A percentile compares a stretch with the other conserved stretches of the same genome.
phyloP scores from a whole-genome alignment of 805 yeast species.

The Myxozyma melibiosi region DNA sequence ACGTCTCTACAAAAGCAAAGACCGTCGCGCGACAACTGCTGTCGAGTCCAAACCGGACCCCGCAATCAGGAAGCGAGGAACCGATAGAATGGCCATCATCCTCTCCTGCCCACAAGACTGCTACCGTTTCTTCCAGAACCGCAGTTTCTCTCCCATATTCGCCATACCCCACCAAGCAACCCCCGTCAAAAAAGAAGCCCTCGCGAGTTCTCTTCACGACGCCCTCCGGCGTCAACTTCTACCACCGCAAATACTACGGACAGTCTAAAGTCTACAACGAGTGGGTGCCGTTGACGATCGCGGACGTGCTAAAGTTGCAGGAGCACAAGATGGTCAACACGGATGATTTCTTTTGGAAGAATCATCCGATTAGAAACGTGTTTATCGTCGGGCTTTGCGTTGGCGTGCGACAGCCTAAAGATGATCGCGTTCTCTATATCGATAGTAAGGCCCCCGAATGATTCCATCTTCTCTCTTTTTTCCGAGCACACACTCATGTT shows the following conservation, averaged over 20 bases:
- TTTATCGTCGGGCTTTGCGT: slow-evolving; percentile 15
- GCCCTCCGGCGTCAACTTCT: neutral
- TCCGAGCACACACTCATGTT: no score
- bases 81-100: no score
- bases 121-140: no score
- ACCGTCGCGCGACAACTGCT: no score
- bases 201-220: neutral
- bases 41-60: no score
- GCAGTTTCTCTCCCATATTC: neutral
- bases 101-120: no score
- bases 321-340: neutral
- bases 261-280: neutral
- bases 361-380: slow-evolving; percentile 23
- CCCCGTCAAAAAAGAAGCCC: no score
- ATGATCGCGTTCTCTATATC: no score
- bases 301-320: neutral
- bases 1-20: no score
- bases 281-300: slow-evolving; percentile 9
- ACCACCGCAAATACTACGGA: neutral
- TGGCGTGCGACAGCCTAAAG: neutral
- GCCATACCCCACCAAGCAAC: neutral
- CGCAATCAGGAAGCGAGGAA: no score
- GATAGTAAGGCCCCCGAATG: no score
- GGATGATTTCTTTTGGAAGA: slow-evolving; percentile 20
- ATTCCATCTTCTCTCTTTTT: no score